Base-by-base conservation (phyloP, 2,329 filamentous ascomycete species). In the Reticulascus tulasneorum region DNA sequence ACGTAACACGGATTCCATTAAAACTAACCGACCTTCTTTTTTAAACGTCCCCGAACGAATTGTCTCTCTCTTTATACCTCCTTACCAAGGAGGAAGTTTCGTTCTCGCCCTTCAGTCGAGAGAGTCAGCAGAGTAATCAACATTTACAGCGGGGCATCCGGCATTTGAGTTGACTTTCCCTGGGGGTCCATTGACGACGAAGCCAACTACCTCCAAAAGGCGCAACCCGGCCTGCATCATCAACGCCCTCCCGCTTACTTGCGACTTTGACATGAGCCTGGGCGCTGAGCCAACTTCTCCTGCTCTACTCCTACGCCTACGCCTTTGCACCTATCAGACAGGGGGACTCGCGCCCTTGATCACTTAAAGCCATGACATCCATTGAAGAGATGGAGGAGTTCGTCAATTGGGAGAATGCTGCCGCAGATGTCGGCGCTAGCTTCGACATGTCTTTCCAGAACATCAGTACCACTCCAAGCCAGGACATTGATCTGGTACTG, bases 331-430 rank as follows among this genome's bases (percentile, higher is more conserved):
- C 26, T 22, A 34, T 37, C 31, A 32, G 22, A 13, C 22, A 37
- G 13, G 13, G 22, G 32, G 12, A 21, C 9, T 29, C 39, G 33
- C 40, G 35, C 35, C 42, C 35, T 37, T 17, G 26, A 17, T 33
- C 37, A 35, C 32, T 18, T 25, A 28, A 47, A n/a, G n/a, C 32
- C 38, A 61, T 62, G 59, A 40, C 59, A n/a, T 42, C 48, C 38
- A 50, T 75, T 45, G 66, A 77, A 37, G 70, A 77, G 35, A 63
- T 74, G 65, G 77, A 82, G 37, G 73, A 81, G 44, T 79, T 83
- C 53, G 73, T 85, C 55, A 67, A 79, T 53, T 82, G 77, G 75
- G 74, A 79, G 48, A 59, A 69, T 39, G 64, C 67, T 32, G 69
- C 60, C 29, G 60, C 64, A 26, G 54, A 57, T 25, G 50, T 59